phyloP scores from a whole-genome alignment of 495 filamentous ascomycete species.

The Tuber microsphaerosporum region DNA sequence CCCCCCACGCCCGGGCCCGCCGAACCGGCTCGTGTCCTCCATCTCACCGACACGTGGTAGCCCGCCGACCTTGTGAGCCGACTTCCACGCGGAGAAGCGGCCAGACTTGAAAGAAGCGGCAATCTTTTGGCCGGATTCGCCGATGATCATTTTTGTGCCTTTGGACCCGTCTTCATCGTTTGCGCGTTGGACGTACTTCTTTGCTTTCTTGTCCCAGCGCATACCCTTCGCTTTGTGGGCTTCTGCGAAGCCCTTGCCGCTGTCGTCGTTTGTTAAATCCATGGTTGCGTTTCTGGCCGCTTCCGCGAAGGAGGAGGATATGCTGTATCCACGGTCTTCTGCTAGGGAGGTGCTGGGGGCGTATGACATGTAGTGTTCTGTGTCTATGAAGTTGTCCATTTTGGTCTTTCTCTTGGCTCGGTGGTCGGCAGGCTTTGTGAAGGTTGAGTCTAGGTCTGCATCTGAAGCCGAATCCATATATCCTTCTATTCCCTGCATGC shows the following conservation, averaged over 20 bases:
- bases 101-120: constrained; percentile 87
- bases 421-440: constrained; percentile 46
- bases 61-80: constrained; percentile 67
- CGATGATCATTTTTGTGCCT: constrained; percentile 72
- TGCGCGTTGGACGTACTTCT: constrained; percentile 80
- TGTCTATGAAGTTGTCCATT: constrained; percentile 60
- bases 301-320: constrained; percentile 64
- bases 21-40: constrained; percentile 49
- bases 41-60: constrained; percentile 75
- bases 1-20: constrained; percentile 38
- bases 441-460: constrained; percentile 72
- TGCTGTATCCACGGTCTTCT: constrained; percentile 85
- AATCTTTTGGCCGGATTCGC: constrained; percentile 93
- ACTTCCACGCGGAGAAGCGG: constrained; percentile 85
- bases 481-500: constrained; percentile 44
- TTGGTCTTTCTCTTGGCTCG: constrained; percentile 34
- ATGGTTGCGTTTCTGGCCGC: constrained; percentile 76
- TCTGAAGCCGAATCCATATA: constrained; percentile 60
- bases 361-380: constrained; percentile 95
- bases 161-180: constrained; percentile 94
- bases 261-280: constrained; percentile 83
- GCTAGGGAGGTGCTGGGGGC: constrained; percentile 67
- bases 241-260: constrained; percentile 64
- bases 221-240: constrained; percentile 57
- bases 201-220: constrained; percentile 94